A percentile compares a stretch with the other conserved stretches of the same genome.
Evolutionary conservation across 768 basidiomycete genomes (phyloP).

Genomic region (Calocera viscosa): DNA sequence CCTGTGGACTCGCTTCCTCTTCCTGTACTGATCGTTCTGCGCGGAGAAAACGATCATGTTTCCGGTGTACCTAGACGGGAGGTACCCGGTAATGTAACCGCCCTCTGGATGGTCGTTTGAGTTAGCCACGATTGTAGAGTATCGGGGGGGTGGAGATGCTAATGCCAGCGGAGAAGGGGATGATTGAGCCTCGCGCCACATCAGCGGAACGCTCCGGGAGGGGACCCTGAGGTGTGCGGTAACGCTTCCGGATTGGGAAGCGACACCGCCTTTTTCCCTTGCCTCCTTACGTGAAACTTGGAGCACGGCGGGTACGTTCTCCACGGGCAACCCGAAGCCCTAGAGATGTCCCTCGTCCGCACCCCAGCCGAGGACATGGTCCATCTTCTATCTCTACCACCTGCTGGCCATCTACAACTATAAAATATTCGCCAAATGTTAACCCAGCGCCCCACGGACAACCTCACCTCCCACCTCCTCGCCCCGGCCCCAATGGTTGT

Average conservation of each 20-base stretch:
- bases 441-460: neutral
- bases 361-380: neutral
- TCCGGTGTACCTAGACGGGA: neutral
- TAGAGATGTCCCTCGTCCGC: neutral
- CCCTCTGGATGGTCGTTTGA: conserved; percentile 2
- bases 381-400: neutral
- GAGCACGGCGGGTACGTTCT: neutral
- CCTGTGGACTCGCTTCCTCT: conserved; percentile 8
- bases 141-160: neutral
- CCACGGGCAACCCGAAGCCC: neutral
- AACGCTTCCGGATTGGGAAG: neutral
- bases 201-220: neutral
- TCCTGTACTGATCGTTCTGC: conserved; percentile 4
- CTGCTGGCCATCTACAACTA: neutral
- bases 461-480: neutral
- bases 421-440: neutral
- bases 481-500: neutral
- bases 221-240: neutral
- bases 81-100: neutral
- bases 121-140: conserved; percentile 5
- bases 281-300: neutral
- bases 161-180: neutral
- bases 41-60: conserved; percentile 9
- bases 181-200: neutral
- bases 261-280: neutral